Evolutionary conservation across 2,329 filamentous ascomycete species (phyloP).

Genomic region (Diaporthe citriasiana): DNA sequence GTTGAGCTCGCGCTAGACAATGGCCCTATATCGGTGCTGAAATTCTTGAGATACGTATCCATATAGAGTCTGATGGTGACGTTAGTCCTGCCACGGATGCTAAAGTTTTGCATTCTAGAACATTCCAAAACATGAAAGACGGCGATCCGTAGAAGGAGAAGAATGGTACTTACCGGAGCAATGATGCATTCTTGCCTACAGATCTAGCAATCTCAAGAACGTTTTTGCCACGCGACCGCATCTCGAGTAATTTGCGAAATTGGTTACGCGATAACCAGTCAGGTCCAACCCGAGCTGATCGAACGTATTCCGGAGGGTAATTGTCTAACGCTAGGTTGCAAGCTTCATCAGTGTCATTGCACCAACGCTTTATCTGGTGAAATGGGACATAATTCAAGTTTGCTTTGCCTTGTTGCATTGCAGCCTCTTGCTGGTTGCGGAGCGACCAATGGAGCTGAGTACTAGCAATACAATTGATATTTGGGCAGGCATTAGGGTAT

Average conservation of each 20-base stretch:
- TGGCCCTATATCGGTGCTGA: neutral
- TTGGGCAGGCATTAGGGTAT: neutral
- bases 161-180: too few relatives aligned
- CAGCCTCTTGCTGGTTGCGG: neutral
- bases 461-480: neutral
- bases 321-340: neutral
- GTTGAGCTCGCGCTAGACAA: neutral
- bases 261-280: neutral
- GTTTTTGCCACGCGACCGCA: neutral
- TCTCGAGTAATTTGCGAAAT: neutral
- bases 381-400: neutral
- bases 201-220: neutral
- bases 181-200: slow-evolving; percentile 2
- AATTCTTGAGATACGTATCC: neutral
- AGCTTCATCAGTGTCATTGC: neutral
- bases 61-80: neutral
- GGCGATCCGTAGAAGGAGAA: too few relatives aligned
- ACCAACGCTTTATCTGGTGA: neutral
- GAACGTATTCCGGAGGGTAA: neutral
- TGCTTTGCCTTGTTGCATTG: neutral
- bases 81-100: too few relatives aligned
- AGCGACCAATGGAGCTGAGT: neutral
- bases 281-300: neutral
- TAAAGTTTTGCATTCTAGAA: too few relatives aligned
- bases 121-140: too few relatives aligned